Conservation (phyloP, 1,139 yeast genomes). For the Kodamaea alishanica region DNA sequence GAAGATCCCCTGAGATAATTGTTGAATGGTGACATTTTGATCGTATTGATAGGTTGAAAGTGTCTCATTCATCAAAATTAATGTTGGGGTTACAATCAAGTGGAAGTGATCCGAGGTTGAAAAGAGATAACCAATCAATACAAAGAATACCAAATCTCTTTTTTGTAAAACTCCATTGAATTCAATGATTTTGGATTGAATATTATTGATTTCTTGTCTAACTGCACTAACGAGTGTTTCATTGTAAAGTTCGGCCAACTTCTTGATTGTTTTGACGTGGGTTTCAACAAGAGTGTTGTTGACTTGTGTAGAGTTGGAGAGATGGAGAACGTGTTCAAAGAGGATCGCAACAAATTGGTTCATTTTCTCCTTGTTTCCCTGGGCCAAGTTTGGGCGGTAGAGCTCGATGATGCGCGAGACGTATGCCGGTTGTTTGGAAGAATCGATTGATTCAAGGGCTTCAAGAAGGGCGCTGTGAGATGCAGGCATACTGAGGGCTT, state of each 20-base stretch:
- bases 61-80: slow-evolving; percentile 68
- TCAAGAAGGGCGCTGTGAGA: slow-evolving; percentile 49
- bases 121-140: slow-evolving; percentile 69
- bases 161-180: slow-evolving; percentile 14
- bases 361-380: slow-evolving; percentile 77
- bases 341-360: slow-evolving; percentile 62
- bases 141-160: slow-evolving; percentile 64
- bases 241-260: slow-evolving; percentile 63
- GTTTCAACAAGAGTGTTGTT: slow-evolving; percentile 29
- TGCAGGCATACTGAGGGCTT: slow-evolving; percentile 51
- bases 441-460: slow-evolving; percentile 31
- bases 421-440: slow-evolving; percentile 43
- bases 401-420: slow-evolving; percentile 55
- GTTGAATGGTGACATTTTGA: slow-evolving; percentile 47
- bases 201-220: slow-evolving; percentile 32
- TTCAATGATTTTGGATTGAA: slow-evolving; percentile 47
- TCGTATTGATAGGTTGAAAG: slow-evolving; percentile 33
- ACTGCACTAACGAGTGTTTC: slow-evolving; percentile 52
- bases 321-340: slow-evolving; percentile 56
- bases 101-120: slow-evolving; percentile 97
- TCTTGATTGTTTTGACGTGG: slow-evolving; percentile 50
- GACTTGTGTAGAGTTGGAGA: slow-evolving; percentile 33
- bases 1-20: slow-evolving; percentile 47
- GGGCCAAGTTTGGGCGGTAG: slow-evolving; percentile 74
- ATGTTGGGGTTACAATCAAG: slow-evolving; percentile 80